Evolutionary conservation across 2,329 filamentous ascomycete genomes (phyloP), one percentile per base, ranked within the genome.

Genomic region (Neofusicoccum sp.): DNA sequence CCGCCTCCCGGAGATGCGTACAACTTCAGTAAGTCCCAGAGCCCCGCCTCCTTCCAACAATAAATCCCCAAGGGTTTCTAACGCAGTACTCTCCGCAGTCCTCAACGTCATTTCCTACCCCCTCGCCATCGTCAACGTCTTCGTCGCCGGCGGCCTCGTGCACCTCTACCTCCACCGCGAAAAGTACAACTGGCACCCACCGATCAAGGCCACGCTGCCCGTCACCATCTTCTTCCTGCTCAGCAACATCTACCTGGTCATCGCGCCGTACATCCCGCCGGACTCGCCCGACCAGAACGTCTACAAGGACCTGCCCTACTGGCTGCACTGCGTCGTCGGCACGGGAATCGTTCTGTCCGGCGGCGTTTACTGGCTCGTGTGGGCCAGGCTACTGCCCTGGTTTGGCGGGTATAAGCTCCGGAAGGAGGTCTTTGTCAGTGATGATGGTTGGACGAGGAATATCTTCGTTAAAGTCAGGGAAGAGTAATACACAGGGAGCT

Each of bases 1-100:
- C 86, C 87, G 36, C 87, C 87, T 2, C 84, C 86, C 1, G 87
- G 86, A 36, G 85, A 88, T 71, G 85, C 85, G 0, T 88, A 87
- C 73, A 86, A 86, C 74, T 87, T 87, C 66, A 73, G 80, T 83
- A 76, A 68, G 78, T 59, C 3, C 16, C 2, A 2, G 4, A 40
- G n/a, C 4, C n/a, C 38, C 56, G 62, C 62, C 38, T 5, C 12
- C 48, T 36, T 28, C n/a, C 14, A 24, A 4, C 9, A 3, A 12
- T 6, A 6, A 41, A n/a, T 14, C 5, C 16, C 20, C 8, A 38
- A 43, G 12, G 34, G 9, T 40, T 38, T 14, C 11, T 34, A 11
- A n/a, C 6, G 6, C 54, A 60, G n/a, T n/a, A 61, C 63, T 59
- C 14, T 1, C 3, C n/a, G n/a, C 24, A 63, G n/a, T 30, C 26